phyloP scores from a whole-genome alignment of 208 protist genomes.

The Trypanosoma conorhini region DNA sequence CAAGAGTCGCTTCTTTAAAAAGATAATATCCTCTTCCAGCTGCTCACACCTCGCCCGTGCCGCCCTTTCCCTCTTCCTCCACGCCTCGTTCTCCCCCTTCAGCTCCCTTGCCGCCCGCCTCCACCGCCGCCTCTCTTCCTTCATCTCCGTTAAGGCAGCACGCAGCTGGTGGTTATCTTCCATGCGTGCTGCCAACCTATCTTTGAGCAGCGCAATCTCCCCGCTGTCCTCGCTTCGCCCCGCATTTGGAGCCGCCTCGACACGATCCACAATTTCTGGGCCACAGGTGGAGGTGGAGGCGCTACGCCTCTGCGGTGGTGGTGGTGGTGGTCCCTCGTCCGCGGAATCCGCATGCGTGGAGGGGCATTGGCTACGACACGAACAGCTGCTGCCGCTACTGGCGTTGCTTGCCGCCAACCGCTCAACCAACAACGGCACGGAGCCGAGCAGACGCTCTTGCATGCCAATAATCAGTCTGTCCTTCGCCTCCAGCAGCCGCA shows the following conservation, averaged over 20 bases:
- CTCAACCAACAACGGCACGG: conserved; percentile 6
- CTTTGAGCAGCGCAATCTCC: neutral
- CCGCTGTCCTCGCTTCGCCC: neutral
- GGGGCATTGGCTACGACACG: neutral
- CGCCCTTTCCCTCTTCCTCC: conserved; percentile 11
- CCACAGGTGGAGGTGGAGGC: neutral
- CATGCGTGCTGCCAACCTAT: conserved; percentile 1
- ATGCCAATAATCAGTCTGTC: conserved; percentile 29
- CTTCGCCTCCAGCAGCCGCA: conserved; percentile 23
- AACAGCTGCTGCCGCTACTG: neutral
- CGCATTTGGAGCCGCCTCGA: neutral
- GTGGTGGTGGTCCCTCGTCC: neutral
- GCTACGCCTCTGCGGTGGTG: neutral
- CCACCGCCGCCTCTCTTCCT: conserved; percentile 22
- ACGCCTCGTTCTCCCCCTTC: conserved; percentile 21
- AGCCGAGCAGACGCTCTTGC: conserved; percentile 23
- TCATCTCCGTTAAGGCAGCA: neutral
- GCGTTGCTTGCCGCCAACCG: conserved; percentile 2
- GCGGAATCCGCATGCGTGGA: neutral
- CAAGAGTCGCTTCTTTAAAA: conserved; percentile 59
- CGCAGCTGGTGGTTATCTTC: conserved; percentile 12
- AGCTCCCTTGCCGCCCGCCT: conserved; percentile 16
- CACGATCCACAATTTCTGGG: neutral
- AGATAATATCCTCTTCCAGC: conserved; percentile 41
- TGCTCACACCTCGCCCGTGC: conserved; percentile 29